These are phyloP conservation scores for Gossypium aridum DNA, from an alignment of 441 rosid species.

Conservation along the genomic window DNA sequence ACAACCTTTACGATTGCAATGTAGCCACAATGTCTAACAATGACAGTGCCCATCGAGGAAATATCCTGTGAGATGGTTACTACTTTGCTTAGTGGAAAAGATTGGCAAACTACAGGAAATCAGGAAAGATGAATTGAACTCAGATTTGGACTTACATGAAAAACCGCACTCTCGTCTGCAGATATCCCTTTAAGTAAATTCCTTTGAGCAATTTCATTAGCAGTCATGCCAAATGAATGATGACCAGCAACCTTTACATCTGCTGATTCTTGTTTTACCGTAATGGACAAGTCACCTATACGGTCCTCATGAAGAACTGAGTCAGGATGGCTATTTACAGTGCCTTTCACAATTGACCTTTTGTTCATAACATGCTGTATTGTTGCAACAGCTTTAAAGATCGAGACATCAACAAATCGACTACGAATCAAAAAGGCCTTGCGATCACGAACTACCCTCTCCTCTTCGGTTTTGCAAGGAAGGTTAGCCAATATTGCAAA, in stretches of 20 bases:
- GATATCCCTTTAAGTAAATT: constrained; percentile 60
- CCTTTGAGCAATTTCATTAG: constrained; percentile 28
- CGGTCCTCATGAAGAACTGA: constrained; percentile 30
- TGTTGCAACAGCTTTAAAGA: constrained; percentile 45
- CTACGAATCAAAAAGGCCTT: constrained; percentile 58
- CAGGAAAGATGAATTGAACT: neutral
- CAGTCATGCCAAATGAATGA: constrained; percentile 27
- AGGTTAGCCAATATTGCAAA: constrained; percentile 51
- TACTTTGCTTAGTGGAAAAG: constrained; percentile 4
- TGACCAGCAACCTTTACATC: constrained; percentile 30
- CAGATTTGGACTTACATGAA: constrained; percentile 40
- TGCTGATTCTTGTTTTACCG: constrained; percentile 32
- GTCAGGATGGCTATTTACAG: constrained; percentile 14
- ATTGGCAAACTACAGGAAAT: neutral
- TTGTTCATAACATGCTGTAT: constrained; percentile 26
- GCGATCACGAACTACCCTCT: constrained; percentile 53
- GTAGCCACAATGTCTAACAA: constrained; percentile 57
- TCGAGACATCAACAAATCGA: constrained; percentile 53
- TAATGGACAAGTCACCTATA: constrained; percentile 51
- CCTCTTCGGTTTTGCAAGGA: constrained; percentile 62
- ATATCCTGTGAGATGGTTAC: constrained; percentile 38
- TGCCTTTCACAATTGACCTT: constrained; percentile 18
- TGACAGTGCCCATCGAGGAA: constrained; percentile 42
- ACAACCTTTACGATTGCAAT: constrained; percentile 44
- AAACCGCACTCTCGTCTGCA: constrained; percentile 53